Base-by-base conservation (phyloP, 2,329 filamentous ascomycete genomes). In the Fonsecaea multimorphosa region DNA sequence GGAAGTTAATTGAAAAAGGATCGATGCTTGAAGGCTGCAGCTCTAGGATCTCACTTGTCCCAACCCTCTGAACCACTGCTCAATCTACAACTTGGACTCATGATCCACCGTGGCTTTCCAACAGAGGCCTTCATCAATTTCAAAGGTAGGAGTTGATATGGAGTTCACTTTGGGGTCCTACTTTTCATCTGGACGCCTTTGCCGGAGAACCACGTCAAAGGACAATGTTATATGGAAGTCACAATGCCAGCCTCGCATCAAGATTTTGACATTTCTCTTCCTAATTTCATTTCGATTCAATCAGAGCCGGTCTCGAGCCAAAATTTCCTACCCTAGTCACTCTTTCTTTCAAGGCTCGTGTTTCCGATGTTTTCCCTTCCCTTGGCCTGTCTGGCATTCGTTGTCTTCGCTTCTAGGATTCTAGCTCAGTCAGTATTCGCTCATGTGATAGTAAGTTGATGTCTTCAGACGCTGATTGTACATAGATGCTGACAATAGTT, bases 371-470 rank as follows among this genome's bases (percentile, higher is more conserved):
- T 53, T 19, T 40, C n/a, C 58, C 58, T 53, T 38, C 46, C 51
- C 24, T 60, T 60, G 16, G 22, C 46, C 9, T 60, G 29, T 60
- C 32, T 60, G 58, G 29, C 14, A 19, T 40, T 40, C 46, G 31
- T 49, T 60, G 46, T 31, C 9, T 29, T 60, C 29, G 44, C 44
- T 38, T 46, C 31, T 11, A 44, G 19, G 11, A 38, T 34, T 9
- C 58, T 52, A 22, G 58, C 58, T 38, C 58, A 60, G 19, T 60
- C 58, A 6, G 58, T 53, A 31, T 60, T 60, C 24, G 58, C 58
- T 22, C 58, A 60, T 49, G 58, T 60, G 1, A 60, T 60, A 24
- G 58, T 60, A 40, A 29, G 58, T 52, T 38, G 44, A 34, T n/a
- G 27, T 24, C 14, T 31, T 8, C 44, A 32, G 5, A 16, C 36